Base-by-base conservation (phyloP, 164 flowering plant species). In the Platanus orientalis region DNA sequence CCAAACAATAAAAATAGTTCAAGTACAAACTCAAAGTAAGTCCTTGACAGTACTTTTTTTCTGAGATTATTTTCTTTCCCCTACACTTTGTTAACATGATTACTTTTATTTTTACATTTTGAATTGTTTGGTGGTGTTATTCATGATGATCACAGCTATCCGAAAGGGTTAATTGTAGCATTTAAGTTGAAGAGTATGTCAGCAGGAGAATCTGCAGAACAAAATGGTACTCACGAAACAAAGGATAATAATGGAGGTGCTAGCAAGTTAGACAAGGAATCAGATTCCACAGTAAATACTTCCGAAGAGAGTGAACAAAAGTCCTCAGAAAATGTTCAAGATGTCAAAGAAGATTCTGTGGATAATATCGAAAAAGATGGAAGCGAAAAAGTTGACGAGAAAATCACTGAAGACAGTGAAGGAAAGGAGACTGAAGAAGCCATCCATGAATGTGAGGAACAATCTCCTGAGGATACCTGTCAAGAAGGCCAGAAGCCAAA, bases 81-180 rank as follows among this genome's bases (percentile, higher is more conserved):
- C 32, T 6, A 19, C 7, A 55, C 16, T 17, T 5, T 50, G 25
- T 30, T 48, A 30, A 24, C 21, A 20, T 39, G 3, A 45, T 11
- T 32, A 4, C 27, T 12, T 28, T 26, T 19, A 34, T 24, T 24
- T 51, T 28, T 39, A n/a, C 1, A 5, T 27, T n/a, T n/a, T n/a
- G n/a, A n/a, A 36, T 3, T 0, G 1, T 14, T 36, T 36, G 42
- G 42, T 1, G 1, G 12, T 36, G 42, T 36, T 36, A 65, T 65
- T 12, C 36, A 16, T 74, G 56, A 24, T 66, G 48, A 42, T 73
- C 7, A 42, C 81, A 91, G 97, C 68, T 94, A 91, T 63, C 99
- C 99, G 13, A 89, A 86, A 75, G 97, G 96, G 47, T 77, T 94
- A 58, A 81, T 94, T 72, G 75, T 94, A 73, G 76, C 96, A 56